Evolutionary conservation across 768 basidiomycete species (phyloP), one percentile per base, ranked within the genome.

Genomic region (Serendipita indica): DNA sequence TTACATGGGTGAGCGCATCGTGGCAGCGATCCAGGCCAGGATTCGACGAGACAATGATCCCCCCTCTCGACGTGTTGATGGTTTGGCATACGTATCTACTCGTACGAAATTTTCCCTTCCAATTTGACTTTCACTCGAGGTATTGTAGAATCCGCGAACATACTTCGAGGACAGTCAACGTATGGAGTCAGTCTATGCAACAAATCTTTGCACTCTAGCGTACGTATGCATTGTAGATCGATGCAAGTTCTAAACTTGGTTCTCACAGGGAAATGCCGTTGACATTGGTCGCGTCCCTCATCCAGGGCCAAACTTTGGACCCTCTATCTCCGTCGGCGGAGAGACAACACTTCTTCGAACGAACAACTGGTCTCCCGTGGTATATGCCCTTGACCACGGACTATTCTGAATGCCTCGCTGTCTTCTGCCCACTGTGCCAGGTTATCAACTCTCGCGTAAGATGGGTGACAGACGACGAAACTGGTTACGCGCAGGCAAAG

Each of bases 71-170:
- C 57, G 59, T 63, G 3, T 18, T 60, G 18, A 63, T 63, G 63
- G 63, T 63, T 20, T 63, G 63, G 63, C 63, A 63, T 33, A 56
- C 59, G 3, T 63, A 63, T 58, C 33, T 63, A 57, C 59, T 63
- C 3, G 58, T 59, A 20, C 10, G 43, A 10, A 14, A 37, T 37
- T 18, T 18, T 37, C 10, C 18, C 35, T 10, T 37, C 35, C 10
- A 37, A 37, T 10, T 37, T 18, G 10, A 27, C 25, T 46, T 10
- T 10, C 12, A 46, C 22, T 46, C 43, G 22, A 12, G 10, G 13
- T 14, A 27, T 46, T 27, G 25, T 27, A 46, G 43, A 46, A 46
- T 46, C 43, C 43, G 10, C 43, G 43, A 12, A 20, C 43, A 46
- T 46, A 14, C 25, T 46, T 13, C 25, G 43, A 46, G 25, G 43